Conservation (phyloP, 306 rosid species). For the Lotus japonicus region DNA sequence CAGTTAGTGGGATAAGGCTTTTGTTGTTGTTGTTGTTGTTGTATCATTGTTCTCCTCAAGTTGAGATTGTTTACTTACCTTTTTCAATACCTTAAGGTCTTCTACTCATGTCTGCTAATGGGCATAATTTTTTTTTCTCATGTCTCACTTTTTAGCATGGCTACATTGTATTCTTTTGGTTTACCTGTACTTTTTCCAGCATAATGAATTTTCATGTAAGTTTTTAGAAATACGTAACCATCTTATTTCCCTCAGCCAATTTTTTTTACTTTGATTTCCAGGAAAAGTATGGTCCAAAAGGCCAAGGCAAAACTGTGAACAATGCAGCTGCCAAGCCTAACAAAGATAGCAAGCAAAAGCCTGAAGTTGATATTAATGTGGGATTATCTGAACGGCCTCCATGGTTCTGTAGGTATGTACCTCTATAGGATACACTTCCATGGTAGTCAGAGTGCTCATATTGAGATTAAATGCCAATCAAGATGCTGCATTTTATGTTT, state of each 20-base stretch:
- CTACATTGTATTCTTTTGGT: background rate
- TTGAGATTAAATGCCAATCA: background rate
- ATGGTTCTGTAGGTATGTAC: conserved; percentile 81
- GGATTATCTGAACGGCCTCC: conserved; percentile 92
- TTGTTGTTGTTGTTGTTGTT: too few relatives aligned
- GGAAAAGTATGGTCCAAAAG: conserved; percentile 99
- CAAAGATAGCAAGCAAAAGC: conserved; percentile 48
- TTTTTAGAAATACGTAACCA: background rate
- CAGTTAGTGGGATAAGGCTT: too few relatives aligned
- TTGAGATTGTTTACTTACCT: too few relatives aligned
- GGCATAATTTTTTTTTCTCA: background rate
- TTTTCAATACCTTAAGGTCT: too few relatives aligned
- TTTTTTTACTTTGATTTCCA: conserved; percentile 21
- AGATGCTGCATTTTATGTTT: background rate
- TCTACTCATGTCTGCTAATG: too few relatives aligned
- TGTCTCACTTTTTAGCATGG: background rate
- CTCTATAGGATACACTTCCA: background rate
- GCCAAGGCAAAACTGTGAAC: conserved; percentile 49
- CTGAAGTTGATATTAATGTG: conserved; percentile 65
- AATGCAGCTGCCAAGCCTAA: conserved; percentile 47
- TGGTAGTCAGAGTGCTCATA: background rate
- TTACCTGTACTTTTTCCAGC: background rate
- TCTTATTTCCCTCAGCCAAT: background rate
- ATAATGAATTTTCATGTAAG: background rate
- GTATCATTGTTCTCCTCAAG: too few relatives aligned